phyloP scores from a whole-genome alignment of 1,284 basidiomycete species.

The Trametes sp. region DNA sequence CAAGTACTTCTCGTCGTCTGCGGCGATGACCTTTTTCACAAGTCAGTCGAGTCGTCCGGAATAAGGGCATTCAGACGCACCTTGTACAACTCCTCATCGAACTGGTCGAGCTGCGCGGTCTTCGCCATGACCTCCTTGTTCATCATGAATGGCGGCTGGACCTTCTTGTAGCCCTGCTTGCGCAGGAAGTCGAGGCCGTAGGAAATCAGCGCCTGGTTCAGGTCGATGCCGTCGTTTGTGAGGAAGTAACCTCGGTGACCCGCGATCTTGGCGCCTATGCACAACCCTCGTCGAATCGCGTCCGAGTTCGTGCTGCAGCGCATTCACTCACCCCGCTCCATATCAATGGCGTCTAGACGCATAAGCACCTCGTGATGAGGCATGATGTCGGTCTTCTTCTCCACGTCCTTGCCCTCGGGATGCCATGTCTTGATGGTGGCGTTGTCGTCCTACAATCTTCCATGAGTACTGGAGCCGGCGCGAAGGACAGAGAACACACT shows the following conservation, averaged over 20 bases:
- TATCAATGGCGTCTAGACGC: slow-evolving; percentile 93
- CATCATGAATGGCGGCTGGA: slow-evolving; percentile 99
- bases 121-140: slow-evolving; percentile 97
- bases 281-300: not conserved
- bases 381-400: slow-evolving; percentile 79
- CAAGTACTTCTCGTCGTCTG: slow-evolving; percentile 97
- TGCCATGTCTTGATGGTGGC: slow-evolving; percentile 84
- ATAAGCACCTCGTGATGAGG: slow-evolving; percentile 97
- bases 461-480: slow-evolving; percentile 1
- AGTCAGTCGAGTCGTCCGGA: not conserved
- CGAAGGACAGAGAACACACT: slow-evolving; percentile 52
- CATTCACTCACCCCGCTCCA: slow-evolving; percentile 79
- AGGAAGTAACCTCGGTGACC: slow-evolving; percentile 98
- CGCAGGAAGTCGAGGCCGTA: slow-evolving; percentile 96
- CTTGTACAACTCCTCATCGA: slow-evolving; percentile 99
- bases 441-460: slow-evolving; percentile 83
- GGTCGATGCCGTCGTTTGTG: slow-evolving; percentile 94
- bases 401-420: slow-evolving; percentile 77
- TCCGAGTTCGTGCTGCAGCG: slow-evolving; percentile 18
- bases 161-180: slow-evolving; percentile 87
- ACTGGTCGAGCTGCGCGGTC: slow-evolving; percentile 97
- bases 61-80: slow-evolving; percentile 43
- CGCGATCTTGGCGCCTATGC: slow-evolving; percentile 84
- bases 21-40: slow-evolving; percentile 77
- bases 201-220: slow-evolving; percentile 96